Percentiles rank a stretch among this genome's conserved stretches.
phyloP scores from a whole-genome alignment of 148 eudicot species.

The Amaranthus palmeri region DNA sequence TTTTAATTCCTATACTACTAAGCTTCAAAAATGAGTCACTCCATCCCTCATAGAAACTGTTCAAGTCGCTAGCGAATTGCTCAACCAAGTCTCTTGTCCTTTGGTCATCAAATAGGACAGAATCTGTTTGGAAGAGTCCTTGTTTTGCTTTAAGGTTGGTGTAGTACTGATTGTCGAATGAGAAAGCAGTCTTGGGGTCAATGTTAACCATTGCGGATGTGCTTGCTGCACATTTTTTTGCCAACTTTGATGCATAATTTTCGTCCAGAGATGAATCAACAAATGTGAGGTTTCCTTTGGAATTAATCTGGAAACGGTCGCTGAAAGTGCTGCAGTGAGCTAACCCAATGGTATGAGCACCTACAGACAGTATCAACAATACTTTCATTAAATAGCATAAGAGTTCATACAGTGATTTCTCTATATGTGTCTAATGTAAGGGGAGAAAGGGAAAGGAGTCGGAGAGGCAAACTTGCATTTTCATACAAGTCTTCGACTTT shows the following conservation, averaged over 20 bases:
- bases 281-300: slow-evolving; percentile 45
- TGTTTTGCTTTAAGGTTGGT: slow-evolving; percentile 36
- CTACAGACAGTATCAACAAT: slow-evolving; percentile 33
- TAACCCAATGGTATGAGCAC: slow-evolving; percentile 76
- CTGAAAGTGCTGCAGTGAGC: slow-evolving; percentile 63
- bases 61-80: slow-evolving; percentile 39
- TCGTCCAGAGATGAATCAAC: slow-evolving; percentile 51
- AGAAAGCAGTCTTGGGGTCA: slow-evolving; percentile 49
- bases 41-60: slow-evolving; percentile 45
- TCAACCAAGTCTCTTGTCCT: slow-evolving; percentile 40
- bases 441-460: too few species aligned
- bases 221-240: slow-evolving; percentile 36
- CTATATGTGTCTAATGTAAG: too few species aligned
- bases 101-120: slow-evolving; percentile 36
- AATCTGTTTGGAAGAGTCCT: slow-evolving; percentile 68
- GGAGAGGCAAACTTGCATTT: not conserved
- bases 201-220: slow-evolving; percentile 33
- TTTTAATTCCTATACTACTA: slow-evolving; percentile 42
- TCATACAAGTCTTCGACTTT: not conserved
- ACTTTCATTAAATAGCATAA: too few species aligned
- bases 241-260: slow-evolving; percentile 40
- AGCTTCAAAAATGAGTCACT: slow-evolving; percentile 47
- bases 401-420: too few species aligned
- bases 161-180: slow-evolving; percentile 60
- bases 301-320: slow-evolving; percentile 41